These are phyloP conservation scores for Rhizopus microsporus DNA, from an alignment of 371 early-diverging fungal genomes.

Conservation along the genomic window DNA sequence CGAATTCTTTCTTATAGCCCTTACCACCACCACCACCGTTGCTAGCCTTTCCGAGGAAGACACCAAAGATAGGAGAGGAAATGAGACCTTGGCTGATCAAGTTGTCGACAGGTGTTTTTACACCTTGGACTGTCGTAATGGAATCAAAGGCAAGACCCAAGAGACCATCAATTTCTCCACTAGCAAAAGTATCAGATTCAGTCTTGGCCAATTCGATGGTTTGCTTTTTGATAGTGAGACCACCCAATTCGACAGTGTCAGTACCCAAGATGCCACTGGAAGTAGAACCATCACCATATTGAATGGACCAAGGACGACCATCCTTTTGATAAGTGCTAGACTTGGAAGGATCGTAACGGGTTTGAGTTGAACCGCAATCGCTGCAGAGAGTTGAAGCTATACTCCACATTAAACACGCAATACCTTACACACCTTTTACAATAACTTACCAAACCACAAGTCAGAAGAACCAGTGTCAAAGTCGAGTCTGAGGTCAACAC, in stretches of 20 bases:
- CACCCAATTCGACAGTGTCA: conserved; percentile 23
- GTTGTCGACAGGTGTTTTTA: conserved; percentile 37
- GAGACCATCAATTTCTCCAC: conserved; percentile 17
- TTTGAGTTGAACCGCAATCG: conserved; percentile 33
- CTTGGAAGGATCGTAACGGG: conserved; percentile 37
- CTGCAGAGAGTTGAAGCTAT: conserved; percentile 38
- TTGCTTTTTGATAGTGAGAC: conserved; percentile 19
- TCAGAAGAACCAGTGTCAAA: conserved; percentile 79
- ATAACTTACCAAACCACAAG: conserved; percentile 57
- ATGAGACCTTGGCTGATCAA: conserved; percentile 37
- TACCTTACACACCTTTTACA: not conserved
- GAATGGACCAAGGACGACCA: conserved; percentile 40
- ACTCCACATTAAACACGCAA: not conserved
- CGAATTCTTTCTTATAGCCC: too few relatives aligned
- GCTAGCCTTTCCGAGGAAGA: conserved; percentile 26
- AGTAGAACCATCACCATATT: conserved; percentile 46
- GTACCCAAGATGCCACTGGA: conserved; percentile 26
- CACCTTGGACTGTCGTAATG: conserved; percentile 33
- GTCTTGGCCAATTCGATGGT: conserved; percentile 20
- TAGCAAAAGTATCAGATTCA: conserved; percentile 4
- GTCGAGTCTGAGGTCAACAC: conserved; percentile 61
- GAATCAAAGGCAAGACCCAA: conserved; percentile 47
- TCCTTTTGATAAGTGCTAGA: conserved; percentile 45
- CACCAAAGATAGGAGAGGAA: conserved; percentile 32
- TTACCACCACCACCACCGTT: conserved; percentile 35